These are phyloP conservation scores for Phytophthora fragariaefolia DNA, from an alignment of 352 stramenopile species.

Conservation along the genomic window DNA sequence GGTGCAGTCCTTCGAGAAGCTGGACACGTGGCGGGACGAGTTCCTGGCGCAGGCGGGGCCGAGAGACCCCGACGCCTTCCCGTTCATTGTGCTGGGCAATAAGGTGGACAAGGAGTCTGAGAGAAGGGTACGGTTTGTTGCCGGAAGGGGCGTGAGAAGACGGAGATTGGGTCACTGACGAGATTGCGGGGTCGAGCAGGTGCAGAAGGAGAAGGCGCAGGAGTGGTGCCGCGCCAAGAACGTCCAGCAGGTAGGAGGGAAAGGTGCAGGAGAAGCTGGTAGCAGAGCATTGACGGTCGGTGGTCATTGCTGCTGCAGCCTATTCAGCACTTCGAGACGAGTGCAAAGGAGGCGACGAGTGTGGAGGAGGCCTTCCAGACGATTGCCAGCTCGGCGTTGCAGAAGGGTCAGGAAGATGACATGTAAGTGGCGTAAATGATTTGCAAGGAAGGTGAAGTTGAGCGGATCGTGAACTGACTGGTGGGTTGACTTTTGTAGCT, in stretches of 20 bases:
- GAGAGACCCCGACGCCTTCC: slow-evolving; percentile 94
- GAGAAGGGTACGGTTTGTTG: slow-evolving; percentile 51
- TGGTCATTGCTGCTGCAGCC: slow-evolving; percentile 41
- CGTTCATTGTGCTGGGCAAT: slow-evolving; percentile 99
- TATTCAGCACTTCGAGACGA: slow-evolving; percentile 98
- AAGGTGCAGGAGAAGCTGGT: neutral
- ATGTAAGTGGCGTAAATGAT: slow-evolving; percentile 60
- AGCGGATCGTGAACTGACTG: neutral
- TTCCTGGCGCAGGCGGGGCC: slow-evolving; percentile 95
- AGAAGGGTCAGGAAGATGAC: slow-evolving; percentile 88
- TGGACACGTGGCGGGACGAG: slow-evolving; percentile 97
- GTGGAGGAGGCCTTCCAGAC: slow-evolving; percentile 97
- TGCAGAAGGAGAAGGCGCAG: slow-evolving; percentile 91
- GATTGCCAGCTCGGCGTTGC: slow-evolving; percentile 89
- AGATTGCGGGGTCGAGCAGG: slow-evolving; percentile 21
- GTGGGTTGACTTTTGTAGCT: slow-evolving; percentile 43
- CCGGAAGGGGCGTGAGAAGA: neutral
- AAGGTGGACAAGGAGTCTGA: slow-evolving; percentile 97
- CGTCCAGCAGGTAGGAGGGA: slow-evolving; percentile 54
- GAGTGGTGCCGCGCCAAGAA: slow-evolving; percentile 94
- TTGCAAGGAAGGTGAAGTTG: neutral
- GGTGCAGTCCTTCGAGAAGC: slow-evolving; percentile 95
- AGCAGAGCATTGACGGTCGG: neutral
- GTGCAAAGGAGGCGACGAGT: slow-evolving; percentile 96
- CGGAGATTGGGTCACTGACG: neutral